Percentiles rank a stretch among this genome's conserved stretches.
phyloP scores from a whole-genome alignment of 768 basidiomycete genomes.

The Boletus subparvulus region DNA sequence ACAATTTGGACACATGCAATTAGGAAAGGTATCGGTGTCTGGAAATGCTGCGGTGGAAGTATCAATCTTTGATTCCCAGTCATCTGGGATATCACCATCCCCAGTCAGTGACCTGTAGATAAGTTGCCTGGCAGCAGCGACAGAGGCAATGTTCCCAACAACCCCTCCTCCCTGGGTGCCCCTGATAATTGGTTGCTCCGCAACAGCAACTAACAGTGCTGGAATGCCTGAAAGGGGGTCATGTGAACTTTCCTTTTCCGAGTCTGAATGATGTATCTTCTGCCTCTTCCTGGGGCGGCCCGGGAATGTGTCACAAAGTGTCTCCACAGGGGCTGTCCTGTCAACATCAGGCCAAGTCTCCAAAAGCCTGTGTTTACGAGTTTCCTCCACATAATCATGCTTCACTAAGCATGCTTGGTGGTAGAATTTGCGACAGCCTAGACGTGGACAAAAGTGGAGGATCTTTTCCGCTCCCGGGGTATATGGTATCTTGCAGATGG shows the following conservation, averaged over 20 bases:
- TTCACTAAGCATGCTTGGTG: slow-evolving; percentile 48
- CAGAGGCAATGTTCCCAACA: slow-evolving; percentile 50
- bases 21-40: slow-evolving; percentile 21
- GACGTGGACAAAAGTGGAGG: slow-evolving; percentile 61
- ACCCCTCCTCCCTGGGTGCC: slow-evolving; percentile 45
- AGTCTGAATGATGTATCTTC: neutral
- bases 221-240: slow-evolving; percentile 34
- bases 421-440: slow-evolving; percentile 45
- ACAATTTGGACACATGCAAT: slow-evolving; percentile 45
- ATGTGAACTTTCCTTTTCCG: neutral
- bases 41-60: slow-evolving; percentile 23
- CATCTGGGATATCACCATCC: slow-evolving; percentile 31
- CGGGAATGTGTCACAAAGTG: neutral
- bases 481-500: slow-evolving; percentile 46
- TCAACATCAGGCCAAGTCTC: slow-evolving; percentile 39
- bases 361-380: slow-evolving; percentile 31
- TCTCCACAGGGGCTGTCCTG: slow-evolving; percentile 5
- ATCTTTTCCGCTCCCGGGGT: slow-evolving; percentile 39
- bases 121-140: slow-evolving; percentile 47
- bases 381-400: slow-evolving; percentile 24
- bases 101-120: slow-evolving; percentile 40
- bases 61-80: slow-evolving; percentile 41
- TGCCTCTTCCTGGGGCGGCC: slow-evolving; percentile 14
- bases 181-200: slow-evolving; percentile 54
- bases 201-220: slow-evolving; percentile 38